phyloP scores from a whole-genome alignment of 257 asterid genomes.

The Voacanga thouarsii region DNA sequence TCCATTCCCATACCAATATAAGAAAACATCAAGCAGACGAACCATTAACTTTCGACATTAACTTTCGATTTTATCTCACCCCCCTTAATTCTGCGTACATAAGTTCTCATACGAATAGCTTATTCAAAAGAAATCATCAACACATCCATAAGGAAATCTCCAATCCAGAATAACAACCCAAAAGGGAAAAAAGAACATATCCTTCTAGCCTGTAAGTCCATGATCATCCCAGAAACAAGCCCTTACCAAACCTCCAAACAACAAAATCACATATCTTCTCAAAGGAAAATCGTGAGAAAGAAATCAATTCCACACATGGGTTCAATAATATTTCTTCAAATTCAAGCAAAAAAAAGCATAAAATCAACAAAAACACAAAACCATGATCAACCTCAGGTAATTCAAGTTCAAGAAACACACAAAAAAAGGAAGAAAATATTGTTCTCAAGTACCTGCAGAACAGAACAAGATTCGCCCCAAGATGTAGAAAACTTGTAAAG shows the following conservation, averaged over 20 bases:
- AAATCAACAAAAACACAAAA: not conserved
- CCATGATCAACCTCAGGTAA: not conserved
- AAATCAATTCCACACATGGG: not conserved
- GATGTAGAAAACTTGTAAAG: constrained; percentile 1
- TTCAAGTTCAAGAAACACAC: too few species aligned
- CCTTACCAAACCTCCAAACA: not conserved
- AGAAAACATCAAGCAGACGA: not conserved
- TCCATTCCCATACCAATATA: not conserved
- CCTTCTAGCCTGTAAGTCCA: not conserved
- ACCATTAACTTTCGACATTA: not conserved
- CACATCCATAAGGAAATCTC: not conserved
- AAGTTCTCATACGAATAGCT: not conserved
- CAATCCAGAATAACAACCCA: not conserved
- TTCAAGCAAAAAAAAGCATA: not conserved
- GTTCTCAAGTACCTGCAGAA: not conserved
- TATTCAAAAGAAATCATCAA: not conserved
- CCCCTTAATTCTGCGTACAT: not conserved
- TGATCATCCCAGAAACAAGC: not conserved
- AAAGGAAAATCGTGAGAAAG: not conserved
- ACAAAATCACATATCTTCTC: not conserved
- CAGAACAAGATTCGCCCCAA: not conserved
- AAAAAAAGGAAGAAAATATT: not conserved
- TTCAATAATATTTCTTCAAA: not conserved
- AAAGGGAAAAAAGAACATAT: not conserved
- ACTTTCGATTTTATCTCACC: not conserved